Evolutionary conservation across 768 basidiomycete genomes (phyloP).

Genomic region (Leccinum uliginosum): DNA sequence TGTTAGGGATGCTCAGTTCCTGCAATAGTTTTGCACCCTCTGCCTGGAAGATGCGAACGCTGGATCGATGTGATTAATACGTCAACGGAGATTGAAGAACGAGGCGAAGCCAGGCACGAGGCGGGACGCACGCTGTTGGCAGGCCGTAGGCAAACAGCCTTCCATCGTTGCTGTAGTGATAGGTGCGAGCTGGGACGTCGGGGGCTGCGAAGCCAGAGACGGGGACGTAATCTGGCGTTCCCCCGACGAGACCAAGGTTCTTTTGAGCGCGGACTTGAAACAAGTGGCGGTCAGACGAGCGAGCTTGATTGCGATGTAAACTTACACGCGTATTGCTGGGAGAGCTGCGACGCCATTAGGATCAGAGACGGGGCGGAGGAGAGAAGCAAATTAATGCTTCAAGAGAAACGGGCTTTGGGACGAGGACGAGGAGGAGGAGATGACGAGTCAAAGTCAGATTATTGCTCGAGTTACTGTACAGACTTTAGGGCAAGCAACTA

Average conservation of each 20-base stretch:
- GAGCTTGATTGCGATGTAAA: conserved; percentile 15
- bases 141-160: conserved; percentile 82
- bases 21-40: conserved; percentile 68
- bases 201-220: conserved; percentile 62
- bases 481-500: conserved; percentile 19
- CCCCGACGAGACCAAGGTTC: conserved; percentile 79
- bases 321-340: conserved; percentile 86
- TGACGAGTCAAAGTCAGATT: conserved; percentile 21
- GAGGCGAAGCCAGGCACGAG: conserved; percentile 11
- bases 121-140: conserved; percentile 57
- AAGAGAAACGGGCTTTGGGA: conserved; percentile 11
- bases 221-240: conserved; percentile 69
- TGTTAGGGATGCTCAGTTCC: conserved; percentile 69
- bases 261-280: conserved; percentile 88
- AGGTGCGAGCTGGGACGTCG: conserved; percentile 69
- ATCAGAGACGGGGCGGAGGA: conserved; percentile 32
- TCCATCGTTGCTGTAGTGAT: conserved; percentile 83
- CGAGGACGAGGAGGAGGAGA: conserved; percentile 16
- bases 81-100: conserved; percentile 10
- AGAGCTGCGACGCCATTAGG: conserved; percentile 61
- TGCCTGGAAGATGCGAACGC: conserved; percentile 74
- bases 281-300: conserved; percentile 15
- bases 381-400: conserved; percentile 86
- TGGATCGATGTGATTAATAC: conserved; percentile 25
- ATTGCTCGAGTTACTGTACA: not conserved